These are phyloP conservation scores for Paramecium bursaria DNA, from an alignment of 73 alveolate genomes.

Conservation along the genomic window DNA sequence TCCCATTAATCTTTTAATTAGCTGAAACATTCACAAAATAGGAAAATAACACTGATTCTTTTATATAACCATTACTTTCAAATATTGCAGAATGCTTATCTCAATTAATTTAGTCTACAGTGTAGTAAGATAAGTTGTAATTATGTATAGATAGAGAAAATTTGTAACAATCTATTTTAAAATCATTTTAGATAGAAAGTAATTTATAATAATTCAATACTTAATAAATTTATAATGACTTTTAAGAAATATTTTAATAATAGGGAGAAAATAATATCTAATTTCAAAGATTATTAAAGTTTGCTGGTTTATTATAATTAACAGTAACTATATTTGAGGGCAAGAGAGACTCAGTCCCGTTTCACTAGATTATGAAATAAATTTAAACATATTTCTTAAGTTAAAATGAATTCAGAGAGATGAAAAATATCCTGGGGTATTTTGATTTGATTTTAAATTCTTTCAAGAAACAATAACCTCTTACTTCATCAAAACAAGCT, in stretches of 20 bases:
- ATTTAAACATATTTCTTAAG: conserved; percentile 7
- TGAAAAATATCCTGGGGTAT: conserved; percentile 35
- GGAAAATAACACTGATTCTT: background rate
- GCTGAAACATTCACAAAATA: conserved; percentile 57
- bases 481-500: conserved; percentile 21
- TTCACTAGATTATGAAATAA: conserved; percentile 12
- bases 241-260: no score
- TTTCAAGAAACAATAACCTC: conserved; percentile 4
- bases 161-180: background rate
- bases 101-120: background rate
- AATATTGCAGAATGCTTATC: conserved; percentile 47
- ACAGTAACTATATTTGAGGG: conserved; percentile 50
- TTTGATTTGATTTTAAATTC: conserved; percentile 19
- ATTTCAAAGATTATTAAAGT: conserved; percentile 3
- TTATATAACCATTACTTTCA: background rate
- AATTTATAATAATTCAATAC: conserved; percentile 2
- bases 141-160: conserved; percentile 3
- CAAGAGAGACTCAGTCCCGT: conserved; percentile 14
- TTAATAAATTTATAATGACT: background rate
- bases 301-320: conserved; percentile 25
- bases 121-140: background rate
- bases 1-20: no score
- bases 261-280: background rate
- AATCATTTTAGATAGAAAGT: background rate
- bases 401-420: conserved; percentile 5